phyloP scores from a whole-genome alignment of 2,329 filamentous ascomycete species.

The Epichloe elymi region DNA sequence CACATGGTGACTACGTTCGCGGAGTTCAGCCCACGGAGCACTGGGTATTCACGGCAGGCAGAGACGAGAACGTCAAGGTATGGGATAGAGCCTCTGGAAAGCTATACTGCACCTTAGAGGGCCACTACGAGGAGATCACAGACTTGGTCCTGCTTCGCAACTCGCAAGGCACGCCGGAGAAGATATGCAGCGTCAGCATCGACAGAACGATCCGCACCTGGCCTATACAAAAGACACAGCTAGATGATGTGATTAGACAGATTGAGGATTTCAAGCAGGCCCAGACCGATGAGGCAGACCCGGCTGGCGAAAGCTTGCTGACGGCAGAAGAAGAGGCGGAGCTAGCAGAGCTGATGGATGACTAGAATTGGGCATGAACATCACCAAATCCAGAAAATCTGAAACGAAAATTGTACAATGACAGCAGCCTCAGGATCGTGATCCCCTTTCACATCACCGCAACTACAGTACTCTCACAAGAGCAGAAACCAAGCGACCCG shows the following conservation, averaged over 20 bases:
- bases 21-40: constrained; percentile 63
- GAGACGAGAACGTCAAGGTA: constrained; percentile 82
- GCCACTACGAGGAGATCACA: constrained; percentile 90
- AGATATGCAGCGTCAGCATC: constrained; percentile 71
- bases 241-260: constrained; percentile 36
- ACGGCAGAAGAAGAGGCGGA: constrained; percentile 90
- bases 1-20: constrained; percentile 82
- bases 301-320: constrained; percentile 38
- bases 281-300: constrained; percentile 27
- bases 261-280: constrained; percentile 35
- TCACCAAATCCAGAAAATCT: background rate
- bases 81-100: constrained; percentile 69
- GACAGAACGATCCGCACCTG: constrained; percentile 81
- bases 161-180: constrained; percentile 21
- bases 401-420: too few species aligned
- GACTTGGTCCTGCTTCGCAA: constrained; percentile 52
- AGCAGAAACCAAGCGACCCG: background rate
- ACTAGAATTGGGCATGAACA: constrained; percentile 21
- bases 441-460: background rate
- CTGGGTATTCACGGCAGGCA: constrained; percentile 76
- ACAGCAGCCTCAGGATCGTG: background rate
- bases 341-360: constrained; percentile 79
- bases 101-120: constrained; percentile 59
- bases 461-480: background rate
- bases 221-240: constrained; percentile 51